phyloP scores from a whole-genome alignment of 2,329 filamentous ascomycete genomes.

The Epichloe scottii region DNA sequence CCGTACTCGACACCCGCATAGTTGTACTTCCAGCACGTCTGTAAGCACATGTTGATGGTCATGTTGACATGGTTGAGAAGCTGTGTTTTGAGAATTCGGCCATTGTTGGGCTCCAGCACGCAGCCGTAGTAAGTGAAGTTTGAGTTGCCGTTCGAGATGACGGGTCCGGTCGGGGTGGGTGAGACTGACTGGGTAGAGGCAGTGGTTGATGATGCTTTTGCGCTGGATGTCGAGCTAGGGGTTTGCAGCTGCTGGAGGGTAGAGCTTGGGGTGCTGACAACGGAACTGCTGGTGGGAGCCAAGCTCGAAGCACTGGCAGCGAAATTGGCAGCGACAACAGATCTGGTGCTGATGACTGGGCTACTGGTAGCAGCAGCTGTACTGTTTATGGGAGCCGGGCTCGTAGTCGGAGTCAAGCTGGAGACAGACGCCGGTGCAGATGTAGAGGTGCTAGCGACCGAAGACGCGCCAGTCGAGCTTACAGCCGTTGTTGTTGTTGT shows the following conservation, averaged over 20 bases:
- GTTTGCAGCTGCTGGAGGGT: not conserved
- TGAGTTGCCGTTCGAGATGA: slow-evolving; percentile 20
- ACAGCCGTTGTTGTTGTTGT: not conserved
- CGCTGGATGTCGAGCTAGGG: not conserved
- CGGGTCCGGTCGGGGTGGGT: slow-evolving; percentile 13
- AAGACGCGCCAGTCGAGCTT: not conserved
- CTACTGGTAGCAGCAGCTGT: too few relatives aligned
- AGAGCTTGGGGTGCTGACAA: not conserved
- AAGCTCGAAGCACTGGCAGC: not conserved
- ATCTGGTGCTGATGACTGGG: too few relatives aligned
- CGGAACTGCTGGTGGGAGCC: not conserved
- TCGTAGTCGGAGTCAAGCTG: not conserved
- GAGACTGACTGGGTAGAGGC: slow-evolving; percentile 8
- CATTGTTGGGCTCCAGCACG: slow-evolving; percentile 19
- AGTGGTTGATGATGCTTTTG: not conserved
- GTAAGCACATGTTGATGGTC: slow-evolving; percentile 21
- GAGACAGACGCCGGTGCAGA: not conserved
- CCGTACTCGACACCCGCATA: slow-evolving; percentile 27
- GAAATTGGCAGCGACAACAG: too few relatives aligned
- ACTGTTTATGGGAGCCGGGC: too few relatives aligned
- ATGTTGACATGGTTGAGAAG: slow-evolving; percentile 20
- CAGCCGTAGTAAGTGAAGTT: slow-evolving; percentile 27
- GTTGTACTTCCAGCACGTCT: slow-evolving; percentile 20
- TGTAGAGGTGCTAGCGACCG: not conserved
- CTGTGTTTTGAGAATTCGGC: slow-evolving; percentile 19